Percentiles rank a stretch among this genome's conserved stretches.
Conservation (phyloP, 2,329 filamentous ascomycete genomes). For the Aciculosporium take region DNA sequence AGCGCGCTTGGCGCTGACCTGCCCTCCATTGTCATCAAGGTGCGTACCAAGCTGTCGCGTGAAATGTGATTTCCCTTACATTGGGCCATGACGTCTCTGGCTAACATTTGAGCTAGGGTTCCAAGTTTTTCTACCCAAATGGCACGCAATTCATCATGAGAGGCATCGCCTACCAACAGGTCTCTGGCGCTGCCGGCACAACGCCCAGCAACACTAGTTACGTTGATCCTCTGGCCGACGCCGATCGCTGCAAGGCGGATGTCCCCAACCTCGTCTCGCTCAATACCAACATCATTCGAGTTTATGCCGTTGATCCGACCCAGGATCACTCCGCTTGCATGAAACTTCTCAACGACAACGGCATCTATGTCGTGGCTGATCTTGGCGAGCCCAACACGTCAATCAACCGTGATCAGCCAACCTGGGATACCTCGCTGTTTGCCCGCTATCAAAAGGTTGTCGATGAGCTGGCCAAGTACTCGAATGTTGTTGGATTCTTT, state of each 20-base stretch:
- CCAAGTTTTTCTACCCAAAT: constrained; percentile 81
- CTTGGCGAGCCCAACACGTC: constrained; percentile 67
- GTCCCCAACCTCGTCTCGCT: constrained; percentile 66
- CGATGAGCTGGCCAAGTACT: constrained; percentile 67
- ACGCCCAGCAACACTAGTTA: constrained; percentile 41
- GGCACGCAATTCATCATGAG: constrained; percentile 61
- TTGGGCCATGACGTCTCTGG: neutral
- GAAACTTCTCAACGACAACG: constrained; percentile 63
- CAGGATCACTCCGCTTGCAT: constrained; percentile 74
- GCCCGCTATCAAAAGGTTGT: constrained; percentile 72
- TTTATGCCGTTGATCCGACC: constrained; percentile 79
- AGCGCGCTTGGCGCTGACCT: constrained; percentile 29
- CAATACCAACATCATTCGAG: constrained; percentile 84
- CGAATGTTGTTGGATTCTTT: constrained; percentile 94
- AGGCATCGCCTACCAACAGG: constrained; percentile 91
- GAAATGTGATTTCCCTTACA: neutral
- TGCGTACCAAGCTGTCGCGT: constrained; percentile 26
- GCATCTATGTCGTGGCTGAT: constrained; percentile 93
- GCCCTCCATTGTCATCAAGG: constrained; percentile 56
- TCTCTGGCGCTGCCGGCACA: constrained; percentile 42
- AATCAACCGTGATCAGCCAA: constrained; percentile 67
- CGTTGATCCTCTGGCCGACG: constrained; percentile 70
- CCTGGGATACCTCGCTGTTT: constrained; percentile 70
- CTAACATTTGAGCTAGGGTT: constrained; percentile 34
- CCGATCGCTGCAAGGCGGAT: constrained; percentile 62